phyloP scores from a whole-genome alignment of 768 basidiomycete species.

The Phlebiopsis gigantea region DNA sequence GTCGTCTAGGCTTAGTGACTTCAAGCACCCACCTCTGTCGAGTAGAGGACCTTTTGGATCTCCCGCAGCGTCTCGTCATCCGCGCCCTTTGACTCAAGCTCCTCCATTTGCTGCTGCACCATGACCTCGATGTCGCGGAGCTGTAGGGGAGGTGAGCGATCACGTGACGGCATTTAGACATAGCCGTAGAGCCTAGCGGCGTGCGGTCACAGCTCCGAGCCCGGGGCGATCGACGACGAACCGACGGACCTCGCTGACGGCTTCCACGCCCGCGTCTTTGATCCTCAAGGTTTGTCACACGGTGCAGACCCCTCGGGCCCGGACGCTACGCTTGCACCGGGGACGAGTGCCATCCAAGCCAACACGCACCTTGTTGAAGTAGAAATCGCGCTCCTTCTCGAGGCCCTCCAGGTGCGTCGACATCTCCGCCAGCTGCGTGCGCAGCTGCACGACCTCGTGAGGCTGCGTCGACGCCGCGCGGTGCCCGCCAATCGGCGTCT shows the following conservation, averaged over 20 bases:
- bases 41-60: slow-evolving; percentile 91
- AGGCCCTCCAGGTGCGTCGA: slow-evolving; percentile 78
- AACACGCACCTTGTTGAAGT: slow-evolving; percentile 92
- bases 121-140: slow-evolving; percentile 95
- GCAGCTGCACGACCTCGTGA: slow-evolving; percentile 65
- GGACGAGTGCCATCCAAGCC: too few relatives aligned
- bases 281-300: too few relatives aligned
- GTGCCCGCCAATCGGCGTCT: slow-evolving; percentile 68
- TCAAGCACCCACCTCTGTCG: slow-evolving; percentile 78
- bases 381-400: slow-evolving; percentile 98
- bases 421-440: slow-evolving; percentile 78
- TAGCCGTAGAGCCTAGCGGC: too few relatives aligned
- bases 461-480: slow-evolving; percentile 62
- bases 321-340: too few relatives aligned
- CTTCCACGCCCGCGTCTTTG: too few relatives aligned
- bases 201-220: too few relatives aligned
- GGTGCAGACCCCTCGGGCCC: too few relatives aligned
- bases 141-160: slow-evolving; percentile 35
- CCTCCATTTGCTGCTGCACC: slow-evolving; percentile 74
- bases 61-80: slow-evolving; percentile 61
- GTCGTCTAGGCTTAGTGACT: not conserved
- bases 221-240: too few relatives aligned
- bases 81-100: slow-evolving; percentile 48
- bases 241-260: too few relatives aligned
- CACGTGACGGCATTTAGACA: slow-evolving; percentile 5